Evolutionary conservation across 441 rosid species (phyloP).

Genomic region (Omphalea diandra): DNA sequence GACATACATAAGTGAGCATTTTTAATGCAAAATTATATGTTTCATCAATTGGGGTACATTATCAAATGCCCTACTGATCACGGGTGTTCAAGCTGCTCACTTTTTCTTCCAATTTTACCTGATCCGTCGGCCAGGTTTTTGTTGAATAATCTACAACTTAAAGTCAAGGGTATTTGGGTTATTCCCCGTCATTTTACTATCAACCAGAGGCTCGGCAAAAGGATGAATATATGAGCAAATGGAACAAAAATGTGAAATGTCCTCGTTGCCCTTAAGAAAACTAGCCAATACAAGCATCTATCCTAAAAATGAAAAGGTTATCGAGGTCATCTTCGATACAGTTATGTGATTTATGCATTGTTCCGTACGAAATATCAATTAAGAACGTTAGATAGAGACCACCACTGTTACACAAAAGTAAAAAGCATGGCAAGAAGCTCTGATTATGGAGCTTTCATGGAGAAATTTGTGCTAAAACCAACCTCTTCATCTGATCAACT

Average conservation of each 20-base stretch:
- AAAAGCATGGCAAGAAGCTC: conserved; percentile 48
- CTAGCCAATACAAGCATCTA: not conserved
- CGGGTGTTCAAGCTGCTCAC: not conserved
- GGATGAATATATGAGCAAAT: not conserved
- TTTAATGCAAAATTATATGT: not conserved
- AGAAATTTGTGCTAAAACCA: conserved; percentile 56
- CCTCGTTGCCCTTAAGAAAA: not conserved
- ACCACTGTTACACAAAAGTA: conserved; percentile 8
- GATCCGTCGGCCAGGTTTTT: not conserved
- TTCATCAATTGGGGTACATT: not conserved
- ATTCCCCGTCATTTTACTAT: not conserved
- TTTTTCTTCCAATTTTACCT: not conserved
- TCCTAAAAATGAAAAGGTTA: not conserved
- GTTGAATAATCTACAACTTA: no score
- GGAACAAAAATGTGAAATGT: not conserved
- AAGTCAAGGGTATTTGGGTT: not conserved
- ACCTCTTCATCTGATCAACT: conserved; percentile 44
- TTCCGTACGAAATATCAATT: no score
- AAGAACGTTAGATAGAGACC: not conserved
- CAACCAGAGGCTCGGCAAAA: not conserved
- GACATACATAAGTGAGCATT: not conserved
- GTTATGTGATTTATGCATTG: not conserved
- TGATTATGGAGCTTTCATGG: conserved; percentile 81
- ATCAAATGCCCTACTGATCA: no score
- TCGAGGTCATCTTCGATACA: not conserved